These are phyloP conservation scores for Heterobasidion parviporum DNA, from an alignment of 1,284 basidiomycete genomes.

Conservation along the genomic window DNA sequence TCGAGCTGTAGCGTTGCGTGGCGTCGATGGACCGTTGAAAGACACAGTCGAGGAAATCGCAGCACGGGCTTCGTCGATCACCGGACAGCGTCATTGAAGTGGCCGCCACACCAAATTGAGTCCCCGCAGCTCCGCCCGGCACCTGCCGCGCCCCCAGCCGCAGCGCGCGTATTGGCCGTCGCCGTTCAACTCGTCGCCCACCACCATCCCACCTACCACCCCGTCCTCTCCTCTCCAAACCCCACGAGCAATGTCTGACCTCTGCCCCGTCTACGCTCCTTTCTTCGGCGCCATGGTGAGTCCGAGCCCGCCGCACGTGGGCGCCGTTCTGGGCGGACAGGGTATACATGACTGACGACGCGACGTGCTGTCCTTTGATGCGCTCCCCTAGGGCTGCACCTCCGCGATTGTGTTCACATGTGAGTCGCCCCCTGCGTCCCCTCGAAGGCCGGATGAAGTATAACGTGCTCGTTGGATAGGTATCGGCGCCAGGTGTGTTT, in stretches of 20 bases:
- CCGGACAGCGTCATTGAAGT: neutral
- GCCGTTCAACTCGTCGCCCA: neutral
- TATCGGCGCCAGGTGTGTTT: conserved; percentile 59
- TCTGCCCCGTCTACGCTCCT: conserved; percentile 92
- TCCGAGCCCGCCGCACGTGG: conserved; percentile 6
- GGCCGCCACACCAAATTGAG: neutral
- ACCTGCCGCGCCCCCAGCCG: neutral
- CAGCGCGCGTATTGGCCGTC: neutral
- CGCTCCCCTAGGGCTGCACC: conserved; percentile 71
- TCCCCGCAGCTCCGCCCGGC: neutral
- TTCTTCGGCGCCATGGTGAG: conserved; percentile 96
- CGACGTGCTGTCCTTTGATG: conserved; percentile 9
- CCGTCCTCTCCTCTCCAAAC: neutral
- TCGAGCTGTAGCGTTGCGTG: too few relatives aligned
- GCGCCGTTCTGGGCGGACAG: neutral
- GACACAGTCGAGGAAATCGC: too few relatives aligned
- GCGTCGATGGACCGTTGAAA: too few relatives aligned
- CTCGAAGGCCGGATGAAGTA: neutral
- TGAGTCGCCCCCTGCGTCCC: conserved; percentile 34
- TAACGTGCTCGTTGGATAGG: conserved; percentile 27
- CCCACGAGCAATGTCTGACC: conserved; percentile 60
- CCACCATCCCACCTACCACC: neutral
- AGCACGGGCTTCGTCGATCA: neutral
- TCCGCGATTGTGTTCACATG: conserved; percentile 97
- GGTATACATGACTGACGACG: neutral